Conservation (phyloP, 306 rosid genomes). For the Casuarina cunninghamiana region DNA sequence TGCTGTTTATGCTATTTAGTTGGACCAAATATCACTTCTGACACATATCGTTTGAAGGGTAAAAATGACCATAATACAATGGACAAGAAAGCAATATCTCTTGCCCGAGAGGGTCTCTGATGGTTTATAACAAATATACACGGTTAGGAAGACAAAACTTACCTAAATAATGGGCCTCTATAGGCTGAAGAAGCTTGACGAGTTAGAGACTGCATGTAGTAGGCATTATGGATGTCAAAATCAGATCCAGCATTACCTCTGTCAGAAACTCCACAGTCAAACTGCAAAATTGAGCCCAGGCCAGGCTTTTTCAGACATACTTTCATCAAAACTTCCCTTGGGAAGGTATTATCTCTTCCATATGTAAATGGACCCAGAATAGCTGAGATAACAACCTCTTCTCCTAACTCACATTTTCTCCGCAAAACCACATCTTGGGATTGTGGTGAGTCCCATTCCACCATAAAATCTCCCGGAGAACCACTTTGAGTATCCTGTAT, state of each 20-base stretch:
- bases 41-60: neutral
- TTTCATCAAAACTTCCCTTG: constrained; percentile 68
- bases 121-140: neutral
- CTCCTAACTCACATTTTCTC: constrained; percentile 56
- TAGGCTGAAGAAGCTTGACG: constrained; percentile 26
- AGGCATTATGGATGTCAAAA: constrained; percentile 45
- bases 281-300: constrained; percentile 62
- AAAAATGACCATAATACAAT: neutral
- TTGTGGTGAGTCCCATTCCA: constrained; percentile 53
- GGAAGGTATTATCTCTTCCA: constrained; percentile 27
- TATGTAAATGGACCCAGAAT: constrained; percentile 45
- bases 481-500: constrained; percentile 41
- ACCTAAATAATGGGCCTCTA: constrained; percentile 50
- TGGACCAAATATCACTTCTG: neutral
- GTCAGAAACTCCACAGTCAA: constrained; percentile 56
- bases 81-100: neutral
- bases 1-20: neutral
- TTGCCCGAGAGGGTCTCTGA: neutral
- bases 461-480: constrained; percentile 53
- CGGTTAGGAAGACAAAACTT: neutral
- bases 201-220: constrained; percentile 44
- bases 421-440: constrained; percentile 70
- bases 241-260: constrained; percentile 31
- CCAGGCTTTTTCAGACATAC: constrained; percentile 69
- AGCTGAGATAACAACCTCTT: constrained; percentile 77